These are phyloP conservation scores for Lactarius sanguifluus DNA, from an alignment of 768 basidiomycete species.

Conservation along the genomic window DNA sequence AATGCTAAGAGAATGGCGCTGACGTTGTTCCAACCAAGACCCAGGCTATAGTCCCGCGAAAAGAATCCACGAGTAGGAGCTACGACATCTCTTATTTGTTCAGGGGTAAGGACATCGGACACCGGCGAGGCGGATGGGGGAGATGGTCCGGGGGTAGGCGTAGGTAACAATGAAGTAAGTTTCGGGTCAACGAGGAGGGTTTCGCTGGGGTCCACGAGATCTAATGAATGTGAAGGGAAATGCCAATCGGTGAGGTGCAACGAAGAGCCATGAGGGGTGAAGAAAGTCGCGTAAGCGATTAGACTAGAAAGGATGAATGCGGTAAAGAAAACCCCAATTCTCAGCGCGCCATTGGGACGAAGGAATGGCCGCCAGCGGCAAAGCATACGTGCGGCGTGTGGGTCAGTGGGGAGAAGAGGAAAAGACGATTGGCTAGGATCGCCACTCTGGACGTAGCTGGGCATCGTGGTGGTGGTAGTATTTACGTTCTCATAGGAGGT, in stretches of 20 bases:
- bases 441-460: background rate
- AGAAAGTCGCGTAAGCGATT: conserved; percentile 11
- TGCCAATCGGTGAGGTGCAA: conserved; percentile 7
- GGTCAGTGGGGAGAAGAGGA: background rate
- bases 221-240: background rate
- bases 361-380: conserved; percentile 12
- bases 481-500: background rate
- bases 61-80: conserved; percentile 44
- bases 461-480: background rate
- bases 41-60: conserved; percentile 45
- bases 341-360: background rate
- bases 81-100: conserved; percentile 38
- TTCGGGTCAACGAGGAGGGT: background rate
- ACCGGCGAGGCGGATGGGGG: background rate
- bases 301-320: conserved; percentile 16
- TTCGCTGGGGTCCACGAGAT: background rate
- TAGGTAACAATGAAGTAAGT: background rate
- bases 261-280: background rate
- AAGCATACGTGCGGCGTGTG: background rate
- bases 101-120: conserved; percentile 34
- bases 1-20: conserved; percentile 23
- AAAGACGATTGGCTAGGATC: background rate
- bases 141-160: background rate
- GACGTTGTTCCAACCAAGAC: conserved; percentile 51
- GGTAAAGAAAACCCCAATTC: conserved; percentile 3